Evolutionary conservation across 148 eudicot species (phyloP).

Genomic region (Agrostemma githago): DNA sequence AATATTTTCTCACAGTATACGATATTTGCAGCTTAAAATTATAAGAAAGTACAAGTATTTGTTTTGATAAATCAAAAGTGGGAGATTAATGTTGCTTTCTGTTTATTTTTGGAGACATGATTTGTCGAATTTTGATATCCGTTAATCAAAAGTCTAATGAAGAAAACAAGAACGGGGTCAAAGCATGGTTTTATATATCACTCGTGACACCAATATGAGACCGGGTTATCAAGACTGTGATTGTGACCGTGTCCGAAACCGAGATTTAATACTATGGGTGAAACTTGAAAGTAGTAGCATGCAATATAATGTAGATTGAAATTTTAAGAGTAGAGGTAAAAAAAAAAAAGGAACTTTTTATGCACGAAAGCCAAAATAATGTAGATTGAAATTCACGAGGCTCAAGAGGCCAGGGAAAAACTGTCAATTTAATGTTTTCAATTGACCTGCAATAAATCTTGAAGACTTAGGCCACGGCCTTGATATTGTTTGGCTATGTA

Average conservation of each 20-base stretch:
- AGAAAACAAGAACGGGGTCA: not conserved
- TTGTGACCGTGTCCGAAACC: not conserved
- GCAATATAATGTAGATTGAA: not conserved
- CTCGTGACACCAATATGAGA: not conserved
- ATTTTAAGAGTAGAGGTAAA: not conserved
- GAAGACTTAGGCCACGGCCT: constrained; percentile 73
- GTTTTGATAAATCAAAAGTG: not conserved
- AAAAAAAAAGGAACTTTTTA: not conserved
- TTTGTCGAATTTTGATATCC: not conserved
- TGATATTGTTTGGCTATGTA: constrained; percentile 86
- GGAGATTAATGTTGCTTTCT: not conserved
- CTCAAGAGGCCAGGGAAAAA: constrained; percentile 2
- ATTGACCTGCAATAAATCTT: constrained; percentile 83
- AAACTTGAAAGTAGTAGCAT: not conserved
- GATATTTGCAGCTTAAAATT: not conserved
- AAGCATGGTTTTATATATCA: not conserved
- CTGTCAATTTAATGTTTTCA: not conserved
- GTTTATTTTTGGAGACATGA: not conserved
- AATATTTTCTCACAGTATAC: not conserved
- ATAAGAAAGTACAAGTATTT: not conserved
- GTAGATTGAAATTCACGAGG: not conserved
- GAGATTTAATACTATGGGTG: not conserved
- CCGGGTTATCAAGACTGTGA: not conserved
- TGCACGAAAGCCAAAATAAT: not conserved
- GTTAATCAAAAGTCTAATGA: not conserved